Conservation (phyloP, 495 filamentous ascomycete species). For the Tuber umbilicatum region DNA sequence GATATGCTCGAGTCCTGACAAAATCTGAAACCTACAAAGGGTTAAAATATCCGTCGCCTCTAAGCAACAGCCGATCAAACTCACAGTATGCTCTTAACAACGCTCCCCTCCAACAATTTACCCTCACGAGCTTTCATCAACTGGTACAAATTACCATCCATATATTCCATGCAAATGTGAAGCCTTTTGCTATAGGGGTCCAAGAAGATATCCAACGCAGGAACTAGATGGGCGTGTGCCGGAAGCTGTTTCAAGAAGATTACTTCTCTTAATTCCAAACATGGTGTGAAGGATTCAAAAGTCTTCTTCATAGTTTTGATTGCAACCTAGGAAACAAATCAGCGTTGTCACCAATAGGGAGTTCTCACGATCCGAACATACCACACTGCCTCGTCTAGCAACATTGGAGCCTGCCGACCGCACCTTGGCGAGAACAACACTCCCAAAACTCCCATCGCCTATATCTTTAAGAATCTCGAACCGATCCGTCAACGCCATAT, state of each 20-base stretch:
- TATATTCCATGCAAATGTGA: slow-evolving; percentile 98
- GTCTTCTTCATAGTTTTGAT: slow-evolving; percentile 99
- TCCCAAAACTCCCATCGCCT: slow-evolving; percentile 97
- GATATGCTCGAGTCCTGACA: slow-evolving; percentile 92
- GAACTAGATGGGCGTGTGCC: slow-evolving; percentile 81
- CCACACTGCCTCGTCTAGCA: slow-evolving; percentile 84
- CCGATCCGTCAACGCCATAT: slow-evolving; percentile 54
- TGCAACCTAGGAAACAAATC: slow-evolving; percentile 63
- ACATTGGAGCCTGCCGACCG: slow-evolving; percentile 81
- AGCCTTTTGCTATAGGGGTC: slow-evolving; percentile 92
- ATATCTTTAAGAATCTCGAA: slow-evolving; percentile 98
- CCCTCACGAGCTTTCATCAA: slow-evolving; percentile 97
- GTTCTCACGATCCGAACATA: slow-evolving; percentile 49
- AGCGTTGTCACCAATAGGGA: slow-evolving; percentile 19
- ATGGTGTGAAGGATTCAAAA: slow-evolving; percentile 83
- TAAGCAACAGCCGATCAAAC: slow-evolving; percentile 11
- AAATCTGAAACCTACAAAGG: slow-evolving; percentile 65
- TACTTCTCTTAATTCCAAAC: slow-evolving; percentile 88
- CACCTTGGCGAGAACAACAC: slow-evolving; percentile 84
- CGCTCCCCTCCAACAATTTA: slow-evolving; percentile 79
- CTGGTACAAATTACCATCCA: slow-evolving; percentile 99
- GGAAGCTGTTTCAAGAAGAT: slow-evolving; percentile 90
- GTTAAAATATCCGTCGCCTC: slow-evolving; percentile 17
- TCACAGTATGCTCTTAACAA: slow-evolving; percentile 87
- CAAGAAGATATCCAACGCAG: slow-evolving; percentile 96